Conservation (phyloP, 108 stramenopile species). For the Nitzschia sp. region DNA sequence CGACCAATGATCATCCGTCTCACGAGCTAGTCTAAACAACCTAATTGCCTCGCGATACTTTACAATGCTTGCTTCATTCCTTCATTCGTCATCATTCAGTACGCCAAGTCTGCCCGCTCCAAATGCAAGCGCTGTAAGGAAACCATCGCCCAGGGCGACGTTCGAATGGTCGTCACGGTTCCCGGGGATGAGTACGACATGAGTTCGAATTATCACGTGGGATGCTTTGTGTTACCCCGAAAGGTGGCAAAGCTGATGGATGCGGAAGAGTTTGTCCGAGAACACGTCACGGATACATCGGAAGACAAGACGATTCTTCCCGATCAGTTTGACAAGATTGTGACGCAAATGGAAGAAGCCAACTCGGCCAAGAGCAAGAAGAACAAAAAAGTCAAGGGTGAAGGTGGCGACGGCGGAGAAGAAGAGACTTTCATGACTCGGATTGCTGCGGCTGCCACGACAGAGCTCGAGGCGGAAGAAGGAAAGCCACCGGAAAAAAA, state of each 20-base stretch:
- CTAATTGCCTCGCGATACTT: too few species aligned
- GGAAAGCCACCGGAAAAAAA: conserved; percentile 6
- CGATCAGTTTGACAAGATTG: conserved; percentile 9
- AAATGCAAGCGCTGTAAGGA: conserved; percentile 82
- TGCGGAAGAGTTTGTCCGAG: conserved; percentile 45
- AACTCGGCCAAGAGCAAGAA: conserved; percentile 7
- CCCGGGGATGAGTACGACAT: conserved; percentile 16
- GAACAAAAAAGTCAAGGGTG: conserved; percentile 12
- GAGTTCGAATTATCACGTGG: conserved; percentile 34
- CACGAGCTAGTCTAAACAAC: too few species aligned
- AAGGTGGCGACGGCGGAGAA: conserved; percentile 8
- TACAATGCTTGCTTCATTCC: too few species aligned
- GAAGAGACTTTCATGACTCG: conserved; percentile 1
- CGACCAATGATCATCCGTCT: too few species aligned
- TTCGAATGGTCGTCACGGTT: conserved; percentile 43
- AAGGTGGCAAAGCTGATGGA: conserved; percentile 22
- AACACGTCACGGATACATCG: conserved; percentile 45
- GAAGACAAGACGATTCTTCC: conserved; percentile 15
- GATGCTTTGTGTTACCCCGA: conserved; percentile 63
- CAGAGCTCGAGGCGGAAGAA: background rate
- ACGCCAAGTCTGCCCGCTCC: conserved; percentile 59
- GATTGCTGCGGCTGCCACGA: background rate
- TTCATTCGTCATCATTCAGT: conserved; percentile 33
- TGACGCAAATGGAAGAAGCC: conserved; percentile 16
- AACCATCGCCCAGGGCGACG: conserved; percentile 56